Evolutionary conservation across 2,329 filamentous ascomycete genomes (phyloP).

Genomic region (Hymenoscyphus scutula): DNA sequence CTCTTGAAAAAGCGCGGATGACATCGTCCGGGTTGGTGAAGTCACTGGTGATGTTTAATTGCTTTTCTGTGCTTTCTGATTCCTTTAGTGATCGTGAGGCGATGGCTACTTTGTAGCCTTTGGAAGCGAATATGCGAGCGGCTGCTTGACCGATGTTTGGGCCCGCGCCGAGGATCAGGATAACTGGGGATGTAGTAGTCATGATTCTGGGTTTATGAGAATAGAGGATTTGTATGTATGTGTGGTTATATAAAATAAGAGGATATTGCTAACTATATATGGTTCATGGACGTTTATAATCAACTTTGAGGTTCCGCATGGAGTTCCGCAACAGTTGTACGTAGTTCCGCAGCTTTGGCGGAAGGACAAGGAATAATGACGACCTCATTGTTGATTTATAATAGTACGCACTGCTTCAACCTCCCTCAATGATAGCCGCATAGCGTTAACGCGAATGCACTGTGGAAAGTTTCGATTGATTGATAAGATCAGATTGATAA

Average conservation of each 20-base stretch:
- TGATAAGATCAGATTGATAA: too few relatives aligned
- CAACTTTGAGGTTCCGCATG: neutral
- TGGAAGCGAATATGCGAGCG: conserved; percentile 38
- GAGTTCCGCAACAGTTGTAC: too few relatives aligned
- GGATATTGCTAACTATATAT: neutral
- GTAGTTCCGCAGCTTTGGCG: too few relatives aligned
- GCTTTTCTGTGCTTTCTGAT: conserved; percentile 31
- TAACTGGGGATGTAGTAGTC: conserved; percentile 24
- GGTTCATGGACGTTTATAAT: conserved; percentile 4
- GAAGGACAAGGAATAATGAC: too few relatives aligned
- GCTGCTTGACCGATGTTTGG: conserved; percentile 40
- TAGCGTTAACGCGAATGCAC: too few relatives aligned
- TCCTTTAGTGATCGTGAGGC: conserved; percentile 36
- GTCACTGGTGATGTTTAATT: conserved; percentile 40
- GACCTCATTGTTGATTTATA: too few relatives aligned
- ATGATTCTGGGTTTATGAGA: conserved; percentile 10
- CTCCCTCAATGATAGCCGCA: too few relatives aligned
- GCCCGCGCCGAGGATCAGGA: conserved; percentile 44
- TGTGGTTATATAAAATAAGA: neutral
- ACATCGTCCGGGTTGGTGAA: conserved; percentile 39
- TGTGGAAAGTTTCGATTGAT: too few relatives aligned
- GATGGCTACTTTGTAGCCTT: conserved; percentile 43
- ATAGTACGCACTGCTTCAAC: too few relatives aligned
- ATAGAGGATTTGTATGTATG: neutral
- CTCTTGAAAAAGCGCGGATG: conserved; percentile 38